Evolutionary conservation across 495 filamentous ascomycete genomes (phyloP), one percentile per base, ranked within the genome.

Genomic region (Neurospora sp.): DNA sequence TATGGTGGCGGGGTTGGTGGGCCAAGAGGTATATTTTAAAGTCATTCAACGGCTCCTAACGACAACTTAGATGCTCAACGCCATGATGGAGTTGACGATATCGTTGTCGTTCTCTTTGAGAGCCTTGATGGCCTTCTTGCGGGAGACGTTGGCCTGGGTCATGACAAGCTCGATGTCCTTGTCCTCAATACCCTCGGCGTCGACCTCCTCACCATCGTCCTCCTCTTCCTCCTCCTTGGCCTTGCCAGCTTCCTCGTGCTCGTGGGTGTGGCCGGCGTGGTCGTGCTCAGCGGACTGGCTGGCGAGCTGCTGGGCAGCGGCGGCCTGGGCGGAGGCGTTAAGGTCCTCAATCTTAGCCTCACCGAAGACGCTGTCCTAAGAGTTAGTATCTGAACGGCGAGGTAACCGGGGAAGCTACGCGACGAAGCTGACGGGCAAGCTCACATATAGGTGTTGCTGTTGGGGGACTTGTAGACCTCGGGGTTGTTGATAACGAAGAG

Each of bases 21-120:
- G 28, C 24, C 54, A 66, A 66, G 54, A 31, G 54, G 54, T 66
- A 66, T 66, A 66, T 66, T 66, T 66, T 66, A 7, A 66, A 15
- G 54, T 66, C 69, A 40, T 15, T 38, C 39, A 70, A 70, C 39
- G 54, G 54, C 54, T 66, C 54, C 54, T 66, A 66, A 66, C 54
- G 54, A n/a, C 39, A 69, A 13, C 76, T 88, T 89, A 99, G 92
- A 97, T 92, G 87, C 94, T 97, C 83, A 99, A 88, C 77, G 95
- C 94, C 96, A 99, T 99, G 86, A 99, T 99, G 73, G 95, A 97
- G 89, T 98, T 98, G 85, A 99, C 96, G 86, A 99, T 98, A 83
- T 99, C 96, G 79, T 98, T 97, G 85, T 98, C 94, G 83, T 99
- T 98, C 88, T 98, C 94, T 87, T 96, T 95, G 74, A 99, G 87